These are phyloP conservation scores for Rubus idaeus DNA, from an alignment of 306 rosid genomes.

Conservation along the genomic window DNA sequence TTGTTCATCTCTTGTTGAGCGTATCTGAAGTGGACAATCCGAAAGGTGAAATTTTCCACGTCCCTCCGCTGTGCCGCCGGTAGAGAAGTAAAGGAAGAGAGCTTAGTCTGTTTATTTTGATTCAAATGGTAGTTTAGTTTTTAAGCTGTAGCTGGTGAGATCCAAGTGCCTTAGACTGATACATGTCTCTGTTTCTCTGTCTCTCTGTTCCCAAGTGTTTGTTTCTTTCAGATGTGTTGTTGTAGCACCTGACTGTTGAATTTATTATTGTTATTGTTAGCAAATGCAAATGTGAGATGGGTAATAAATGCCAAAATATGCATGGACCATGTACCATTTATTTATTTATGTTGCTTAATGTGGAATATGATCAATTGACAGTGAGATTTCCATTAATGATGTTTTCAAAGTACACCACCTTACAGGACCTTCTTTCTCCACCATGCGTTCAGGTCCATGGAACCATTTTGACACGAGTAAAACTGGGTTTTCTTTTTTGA, in stretches of 20 bases:
- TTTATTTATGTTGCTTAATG: constrained; percentile 34
- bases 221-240: constrained; percentile 51
- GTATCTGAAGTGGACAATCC: constrained; percentile 27
- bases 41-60: constrained; percentile 37
- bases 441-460: background rate
- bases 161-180: constrained; percentile 39
- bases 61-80: constrained; percentile 30
- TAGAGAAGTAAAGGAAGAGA: constrained; percentile 45
- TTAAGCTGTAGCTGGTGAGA: constrained; percentile 51
- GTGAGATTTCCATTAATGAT: constrained; percentile 52
- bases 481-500: background rate
- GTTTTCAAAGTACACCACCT: constrained; percentile 50
- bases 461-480: background rate
- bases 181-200: constrained; percentile 31
- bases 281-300: constrained; percentile 68
- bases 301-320: constrained; percentile 80
- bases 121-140: constrained; percentile 63
- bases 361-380: constrained; percentile 44
- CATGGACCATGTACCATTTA: constrained; percentile 45
- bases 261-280: constrained; percentile 64
- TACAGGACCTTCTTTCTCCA: background rate
- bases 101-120: constrained; percentile 45
- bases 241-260: constrained; percentile 66
- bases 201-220: constrained; percentile 38
- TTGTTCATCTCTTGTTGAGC: constrained; percentile 32